Percentiles rank a stretch among this genome's conserved stretches.
These are phyloP conservation scores for Calonectria hongkongensis DNA, from an alignment of 2,329 filamentous ascomycete species.

Conservation along the genomic window DNA sequence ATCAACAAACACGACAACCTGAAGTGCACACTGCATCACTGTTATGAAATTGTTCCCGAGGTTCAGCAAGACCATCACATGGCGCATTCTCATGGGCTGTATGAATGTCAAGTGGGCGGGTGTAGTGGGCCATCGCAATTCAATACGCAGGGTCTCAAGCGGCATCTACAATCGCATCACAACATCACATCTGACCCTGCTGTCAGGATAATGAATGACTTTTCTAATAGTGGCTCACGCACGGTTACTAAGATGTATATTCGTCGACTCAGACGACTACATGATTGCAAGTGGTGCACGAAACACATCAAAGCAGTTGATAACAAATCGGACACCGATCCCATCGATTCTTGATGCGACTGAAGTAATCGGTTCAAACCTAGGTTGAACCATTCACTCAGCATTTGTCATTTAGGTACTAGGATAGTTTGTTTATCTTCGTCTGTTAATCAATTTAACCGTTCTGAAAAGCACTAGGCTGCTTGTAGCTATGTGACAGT, in stretches of 20 bases:
- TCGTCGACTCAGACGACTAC: background rate
- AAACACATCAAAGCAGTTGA: background rate
- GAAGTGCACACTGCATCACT: constrained; percentile 2
- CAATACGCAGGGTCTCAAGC: background rate
- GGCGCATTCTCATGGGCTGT: background rate
- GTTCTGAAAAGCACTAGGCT: no score
- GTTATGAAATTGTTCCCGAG: background rate
- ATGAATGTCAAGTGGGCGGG: constrained; percentile 4
- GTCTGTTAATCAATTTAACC: no score
- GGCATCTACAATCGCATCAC: constrained; percentile 7
- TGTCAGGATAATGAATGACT: no score
- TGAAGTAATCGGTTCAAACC: no score
- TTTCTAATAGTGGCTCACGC: no score
- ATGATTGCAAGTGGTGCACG: background rate
- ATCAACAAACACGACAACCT: background rate
- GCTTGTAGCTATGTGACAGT: no score
- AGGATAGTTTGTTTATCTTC: no score
- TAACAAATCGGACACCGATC: background rate
- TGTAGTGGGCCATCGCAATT: constrained; percentile 6
- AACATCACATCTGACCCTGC: no score
- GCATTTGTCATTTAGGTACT: no score
- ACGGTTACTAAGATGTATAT: background rate
- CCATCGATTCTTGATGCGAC: background rate
- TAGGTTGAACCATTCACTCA: no score
- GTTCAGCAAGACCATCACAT: background rate